Evolutionary conservation across 805 yeast genomes (phyloP), one percentile per base, ranked within the genome.

Genomic region (Kluyveromyces aestuarii): DNA sequence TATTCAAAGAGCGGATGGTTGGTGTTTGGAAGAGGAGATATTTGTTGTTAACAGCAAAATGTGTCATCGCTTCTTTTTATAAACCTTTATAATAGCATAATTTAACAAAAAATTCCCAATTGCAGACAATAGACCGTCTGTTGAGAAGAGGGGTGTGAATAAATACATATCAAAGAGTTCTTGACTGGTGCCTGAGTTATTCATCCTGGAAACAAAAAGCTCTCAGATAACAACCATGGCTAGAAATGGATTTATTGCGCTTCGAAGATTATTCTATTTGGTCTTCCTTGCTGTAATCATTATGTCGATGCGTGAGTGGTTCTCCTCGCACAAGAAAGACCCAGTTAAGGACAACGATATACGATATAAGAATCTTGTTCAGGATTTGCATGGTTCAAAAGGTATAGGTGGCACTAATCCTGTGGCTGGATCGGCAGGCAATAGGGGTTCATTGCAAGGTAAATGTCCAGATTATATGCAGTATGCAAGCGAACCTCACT

Each of bases 381-480:
- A 21, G 25, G 25, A 21, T 21, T 21, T 21, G 6, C 25, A 21
- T 21, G 25, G 25, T 6, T 21, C 25, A 21, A 21, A 21, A 21
- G 25, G 25, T 21, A 21, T 21, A 21, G 25, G 25, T 21, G 25
- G 25, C 25, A 21, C 25, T 21, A 21, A 21, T 21, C 25, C 25
- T 21, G 25, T 21, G 3, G 25, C 25, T 21, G 25, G 25, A 21
- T 21, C 25, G 6, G 25, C 25, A 21, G 14, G 27, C 25, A 21
- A 43, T 16, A 8, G 27, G 10, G 30, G n/a, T 6, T 17, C 21
- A n/a, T 19, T n/a, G 18, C 35, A 30, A 13, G 35, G 11, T 30
- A 30, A 30, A 30, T 87, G 95, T 61, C 81, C 81, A 1, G 77
- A 79, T 49, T 87, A 87, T 61, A 74, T 75, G 18, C 75, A 73